phyloP scores from a whole-genome alignment of 75 land plant genomes.

The Cunninghamia lanceolata region DNA sequence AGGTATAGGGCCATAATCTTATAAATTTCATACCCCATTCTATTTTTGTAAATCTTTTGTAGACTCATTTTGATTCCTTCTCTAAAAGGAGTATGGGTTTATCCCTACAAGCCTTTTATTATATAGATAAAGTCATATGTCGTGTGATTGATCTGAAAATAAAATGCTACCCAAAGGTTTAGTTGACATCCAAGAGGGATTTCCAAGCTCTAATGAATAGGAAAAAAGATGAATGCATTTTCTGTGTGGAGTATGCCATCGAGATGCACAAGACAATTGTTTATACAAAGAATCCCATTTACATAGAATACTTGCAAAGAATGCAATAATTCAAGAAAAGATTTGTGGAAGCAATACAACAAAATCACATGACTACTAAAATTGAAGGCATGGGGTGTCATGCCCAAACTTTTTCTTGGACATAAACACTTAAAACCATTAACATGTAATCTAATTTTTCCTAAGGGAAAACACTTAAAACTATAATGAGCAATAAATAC shows the following conservation, averaged over 20 bases:
- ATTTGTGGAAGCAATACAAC: background rate
- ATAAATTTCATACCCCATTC: constrained; percentile 17
- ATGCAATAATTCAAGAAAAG: no score
- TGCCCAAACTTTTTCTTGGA: no score
- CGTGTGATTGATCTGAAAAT: background rate
- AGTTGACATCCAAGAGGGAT: background rate
- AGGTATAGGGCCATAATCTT: constrained; percentile 13
- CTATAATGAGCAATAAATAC: no score
- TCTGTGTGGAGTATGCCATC: background rate
- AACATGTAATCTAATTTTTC: no score
- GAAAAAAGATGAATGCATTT: background rate
- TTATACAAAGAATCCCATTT: no score
- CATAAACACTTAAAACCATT: no score
- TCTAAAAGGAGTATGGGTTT: background rate
- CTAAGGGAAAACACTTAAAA: no score
- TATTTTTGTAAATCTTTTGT: constrained; percentile 1
- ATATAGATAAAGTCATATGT: constrained; percentile 9
- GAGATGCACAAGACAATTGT: no score
- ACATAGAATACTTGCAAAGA: no score
- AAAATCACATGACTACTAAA: background rate
- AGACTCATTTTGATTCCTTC: constrained; percentile 6
- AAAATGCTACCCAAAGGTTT: constrained; percentile 13
- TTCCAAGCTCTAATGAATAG: background rate
- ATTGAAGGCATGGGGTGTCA: background rate
- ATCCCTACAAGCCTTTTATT: background rate